Base-by-base conservation (phyloP, 2,329 filamentous ascomycete genomes). In the Cryphonectria carpinicola region DNA sequence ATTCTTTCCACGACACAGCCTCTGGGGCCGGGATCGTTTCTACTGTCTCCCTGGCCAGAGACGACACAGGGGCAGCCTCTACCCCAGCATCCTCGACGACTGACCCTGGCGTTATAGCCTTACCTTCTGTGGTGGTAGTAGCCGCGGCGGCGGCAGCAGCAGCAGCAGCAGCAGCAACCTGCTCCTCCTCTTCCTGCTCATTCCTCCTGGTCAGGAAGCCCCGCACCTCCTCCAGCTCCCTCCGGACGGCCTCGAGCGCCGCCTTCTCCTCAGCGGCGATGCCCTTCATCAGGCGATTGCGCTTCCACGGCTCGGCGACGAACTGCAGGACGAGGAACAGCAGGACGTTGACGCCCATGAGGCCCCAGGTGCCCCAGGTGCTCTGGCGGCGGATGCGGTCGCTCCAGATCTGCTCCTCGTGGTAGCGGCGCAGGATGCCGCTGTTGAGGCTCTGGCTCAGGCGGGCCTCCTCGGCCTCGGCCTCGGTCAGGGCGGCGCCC, bases 371-470 rank as follows among this genome's bases (percentile, higher is more conserved):
- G 49, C 97, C 95, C 96, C 96, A 99, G 0, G 96, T 99, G 79
- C 93, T 96, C 86, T 97, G 97, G 74, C 96, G 87, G 49, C 96
- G 88, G 79, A 99, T 99, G 76, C 97, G 95, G 80, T 99, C 96
- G 78, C 93, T 97, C 96, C 96, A 99, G 70, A 99, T 97, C 83
- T 99, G 96, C 84, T 99, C 96, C 82, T 99, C 96, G 80, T 99
- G 96, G 81, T 99, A 99, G 72, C 97, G 89, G 73, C 92, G 92
- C 66, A 98, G 84, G 76, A 98, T 98, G 66, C 91, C 90, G 73
- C 92, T 90, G 78, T 92, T 95, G 68, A 99, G 84, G 76, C 90
- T 88, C 67, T 90, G 88, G 69, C 90, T 88, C 0, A 94, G 88
- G 73, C 92, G 90, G 81, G 97, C 93, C 72, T 97, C 90, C 43